phyloP scores from a whole-genome alignment of 345 rosid genomes.

The Syzygium oleosum region DNA sequence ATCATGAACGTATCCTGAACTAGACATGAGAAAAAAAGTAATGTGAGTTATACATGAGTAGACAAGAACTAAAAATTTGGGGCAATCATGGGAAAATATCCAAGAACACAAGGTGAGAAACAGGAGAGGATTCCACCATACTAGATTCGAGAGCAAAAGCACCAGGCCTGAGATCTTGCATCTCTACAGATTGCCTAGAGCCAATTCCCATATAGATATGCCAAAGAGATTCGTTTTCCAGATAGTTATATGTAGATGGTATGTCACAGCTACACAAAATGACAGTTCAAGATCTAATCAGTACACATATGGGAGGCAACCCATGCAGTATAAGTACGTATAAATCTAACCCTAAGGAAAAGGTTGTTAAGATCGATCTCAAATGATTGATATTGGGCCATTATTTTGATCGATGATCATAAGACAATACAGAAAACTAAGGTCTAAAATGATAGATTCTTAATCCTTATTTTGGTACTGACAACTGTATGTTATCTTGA shows the following conservation, averaged over 20 bases:
- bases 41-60: too few relatives aligned
- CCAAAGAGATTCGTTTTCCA: neutral
- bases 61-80: too few relatives aligned
- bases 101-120: too few relatives aligned
- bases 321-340: accelerated
- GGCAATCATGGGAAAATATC: too few relatives aligned
- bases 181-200: neutral
- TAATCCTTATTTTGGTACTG: too few relatives aligned
- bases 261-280: neutral
- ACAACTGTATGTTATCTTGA: too few relatives aligned
- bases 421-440: too few relatives aligned
- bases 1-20: too few relatives aligned
- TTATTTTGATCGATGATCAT: neutral
- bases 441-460: too few relatives aligned
- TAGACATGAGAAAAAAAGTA: too few relatives aligned
- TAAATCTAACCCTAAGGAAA: neutral
- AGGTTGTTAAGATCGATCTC: neutral
- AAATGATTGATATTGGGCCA: neutral
- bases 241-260: neutral
- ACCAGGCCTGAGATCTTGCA: neutral
- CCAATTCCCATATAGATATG: neutral
- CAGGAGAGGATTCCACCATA: too few relatives aligned
- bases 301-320: neutral
- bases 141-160: neutral
- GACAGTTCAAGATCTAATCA: neutral